Conservation (phyloP, 1,139 yeast species). For the Diutina ranongensis region DNA sequence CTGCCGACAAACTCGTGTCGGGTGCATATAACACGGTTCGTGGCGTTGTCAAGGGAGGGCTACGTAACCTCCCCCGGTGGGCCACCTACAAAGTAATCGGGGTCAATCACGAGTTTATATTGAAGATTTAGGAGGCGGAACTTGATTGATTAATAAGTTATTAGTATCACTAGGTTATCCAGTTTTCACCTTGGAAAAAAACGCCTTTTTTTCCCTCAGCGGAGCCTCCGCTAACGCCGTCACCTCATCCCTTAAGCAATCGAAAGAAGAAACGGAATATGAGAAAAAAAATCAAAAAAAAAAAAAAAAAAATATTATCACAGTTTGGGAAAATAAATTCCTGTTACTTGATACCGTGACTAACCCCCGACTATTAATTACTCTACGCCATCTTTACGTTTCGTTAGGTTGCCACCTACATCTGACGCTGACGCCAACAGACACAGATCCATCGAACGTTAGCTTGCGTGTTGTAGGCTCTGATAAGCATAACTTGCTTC, state of each 20-base stretch:
- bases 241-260: constrained; percentile 2
- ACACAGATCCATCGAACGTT: too few species aligned
- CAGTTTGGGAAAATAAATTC: background rate
- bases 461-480: too few species aligned
- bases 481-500: too few species aligned
- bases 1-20: background rate
- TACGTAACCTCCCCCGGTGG: background rate
- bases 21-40: background rate
- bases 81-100: too few species aligned
- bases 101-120: too few species aligned
- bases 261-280: background rate
- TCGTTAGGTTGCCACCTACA: too few species aligned
- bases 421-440: too few species aligned
- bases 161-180: too few species aligned
- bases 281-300: too few species aligned
- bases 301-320: background rate
- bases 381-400: too few species aligned
- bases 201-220: background rate
- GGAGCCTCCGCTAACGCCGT: background rate
- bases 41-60: background rate
- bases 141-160: too few species aligned
- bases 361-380: background rate
- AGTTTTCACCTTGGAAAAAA: too few species aligned
- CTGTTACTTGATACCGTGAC: background rate
- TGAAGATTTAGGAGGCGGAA: background rate